phyloP scores from a whole-genome alignment of 495 filamentous ascomycete genomes.

The Xylaria grammica region DNA sequence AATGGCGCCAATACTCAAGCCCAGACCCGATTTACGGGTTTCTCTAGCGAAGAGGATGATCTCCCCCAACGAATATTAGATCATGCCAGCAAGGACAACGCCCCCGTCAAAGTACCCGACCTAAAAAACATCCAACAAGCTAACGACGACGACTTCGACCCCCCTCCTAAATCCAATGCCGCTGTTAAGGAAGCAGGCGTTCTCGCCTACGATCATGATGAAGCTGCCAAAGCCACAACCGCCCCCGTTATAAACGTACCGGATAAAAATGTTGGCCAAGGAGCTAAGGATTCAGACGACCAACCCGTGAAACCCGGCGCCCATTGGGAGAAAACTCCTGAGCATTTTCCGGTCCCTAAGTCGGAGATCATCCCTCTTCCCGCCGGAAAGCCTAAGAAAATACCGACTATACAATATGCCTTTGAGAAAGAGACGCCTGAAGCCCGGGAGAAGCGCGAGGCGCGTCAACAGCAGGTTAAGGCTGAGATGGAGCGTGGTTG shows the following conservation, averaged over 20 bases:
- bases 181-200: constrained; percentile 34
- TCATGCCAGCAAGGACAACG: constrained; percentile 27
- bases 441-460: constrained; percentile 65
- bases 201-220: constrained; percentile 49
- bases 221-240: constrained; percentile 35
- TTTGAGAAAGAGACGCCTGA: constrained; percentile 68
- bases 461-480: constrained; percentile 72
- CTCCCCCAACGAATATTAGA: constrained; percentile 20
- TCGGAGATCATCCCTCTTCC: constrained; percentile 77
- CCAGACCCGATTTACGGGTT: constrained; percentile 20
- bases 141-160: constrained; percentile 20
- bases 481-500: constrained; percentile 79
- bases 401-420: constrained; percentile 76
- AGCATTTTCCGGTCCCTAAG: constrained; percentile 74
- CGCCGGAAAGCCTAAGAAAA: constrained; percentile 65
- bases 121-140: background rate
- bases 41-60: constrained; percentile 26
- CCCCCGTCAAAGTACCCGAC: constrained; percentile 3
- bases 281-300: constrained; percentile 27
- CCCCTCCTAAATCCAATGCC: constrained; percentile 1
- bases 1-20: constrained; percentile 24
- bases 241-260: constrained; percentile 42
- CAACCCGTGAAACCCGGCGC: constrained; percentile 33
- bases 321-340: constrained; percentile 73
- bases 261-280: constrained; percentile 39